Percentiles rank a stretch among this genome's conserved stretches.
Evolutionary conservation across 1,139 yeast species (phyloP).

Genomic region (Saccharomycopsis crataegensis): DNA sequence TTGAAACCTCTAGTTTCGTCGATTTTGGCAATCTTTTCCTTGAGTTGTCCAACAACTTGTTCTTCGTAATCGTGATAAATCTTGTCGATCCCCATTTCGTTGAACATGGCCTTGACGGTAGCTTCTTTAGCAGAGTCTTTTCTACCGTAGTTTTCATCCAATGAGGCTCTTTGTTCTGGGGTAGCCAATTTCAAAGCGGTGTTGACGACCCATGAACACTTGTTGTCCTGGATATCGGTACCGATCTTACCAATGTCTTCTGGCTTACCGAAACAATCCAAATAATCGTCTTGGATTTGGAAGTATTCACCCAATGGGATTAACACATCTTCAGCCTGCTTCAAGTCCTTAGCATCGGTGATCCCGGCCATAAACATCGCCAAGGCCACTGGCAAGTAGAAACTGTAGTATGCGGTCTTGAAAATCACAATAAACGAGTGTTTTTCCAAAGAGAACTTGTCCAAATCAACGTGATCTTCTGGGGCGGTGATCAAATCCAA

Average conservation of each 20-base stretch:
- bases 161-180: slow-evolving; percentile 71
- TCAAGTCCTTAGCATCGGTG: slow-evolving; percentile 59
- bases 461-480: slow-evolving; percentile 84
- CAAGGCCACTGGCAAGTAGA: slow-evolving; percentile 94
- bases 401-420: slow-evolving; percentile 96
- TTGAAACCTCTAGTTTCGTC: slow-evolving; percentile 94
- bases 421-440: slow-evolving; percentile 93
- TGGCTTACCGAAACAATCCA: slow-evolving; percentile 97
- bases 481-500: slow-evolving; percentile 96
- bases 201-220: slow-evolving; percentile 96
- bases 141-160: slow-evolving; percentile 86
- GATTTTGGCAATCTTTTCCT: slow-evolving; percentile 52
- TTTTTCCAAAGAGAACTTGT: slow-evolving; percentile 78
- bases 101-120: slow-evolving; percentile 65
- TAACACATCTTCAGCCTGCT: slow-evolving; percentile 82
- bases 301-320: slow-evolving; percentile 97
- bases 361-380: slow-evolving; percentile 93
- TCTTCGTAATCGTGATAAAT: slow-evolving; percentile 82
- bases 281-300: slow-evolving; percentile 97
- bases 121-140: slow-evolving; percentile 68
- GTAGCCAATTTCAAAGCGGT: slow-evolving; percentile 77
- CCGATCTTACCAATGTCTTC: slow-evolving; percentile 98
- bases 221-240: slow-evolving; percentile 96
- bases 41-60: slow-evolving; percentile 56
- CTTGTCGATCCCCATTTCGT: slow-evolving; percentile 63